These are phyloP conservation scores for Zygosaccharomyces sapae DNA, from an alignment of 1,139 yeast species.

Conservation along the genomic window DNA sequence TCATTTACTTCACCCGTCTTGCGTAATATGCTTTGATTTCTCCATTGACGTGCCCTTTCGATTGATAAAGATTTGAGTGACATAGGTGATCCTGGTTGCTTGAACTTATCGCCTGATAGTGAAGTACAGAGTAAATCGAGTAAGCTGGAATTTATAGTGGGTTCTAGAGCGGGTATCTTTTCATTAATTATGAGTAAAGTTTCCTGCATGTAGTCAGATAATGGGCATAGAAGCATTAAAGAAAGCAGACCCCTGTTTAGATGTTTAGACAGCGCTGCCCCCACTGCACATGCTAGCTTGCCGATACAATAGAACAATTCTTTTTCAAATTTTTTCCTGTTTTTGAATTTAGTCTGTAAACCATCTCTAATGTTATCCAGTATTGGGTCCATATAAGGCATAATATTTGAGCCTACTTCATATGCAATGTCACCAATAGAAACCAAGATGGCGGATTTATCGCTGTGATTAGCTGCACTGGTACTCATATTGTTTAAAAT, in stretches of 20 bases:
- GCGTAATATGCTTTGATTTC: conserved; percentile 66
- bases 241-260: conserved; percentile 78
- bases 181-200: conserved; percentile 64
- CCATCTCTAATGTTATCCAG: conserved; percentile 82
- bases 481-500: conserved; percentile 66
- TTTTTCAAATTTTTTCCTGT: conserved; percentile 71
- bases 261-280: conserved; percentile 91
- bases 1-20: conserved; percentile 43
- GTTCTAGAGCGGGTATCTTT: conserved; percentile 76
- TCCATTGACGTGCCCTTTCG: conserved; percentile 66
- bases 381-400: conserved; percentile 83
- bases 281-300: conserved; percentile 81
- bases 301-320: conserved; percentile 89
- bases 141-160: conserved; percentile 64
- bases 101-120: conserved; percentile 74
- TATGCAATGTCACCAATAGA: conserved; percentile 82
- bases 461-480: conserved; percentile 38
- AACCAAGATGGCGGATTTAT: conserved; percentile 70
- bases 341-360: conserved; percentile 63
- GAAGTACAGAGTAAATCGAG: conserved; percentile 70
- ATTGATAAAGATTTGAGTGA: conserved; percentile 54
- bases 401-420: conserved; percentile 82
- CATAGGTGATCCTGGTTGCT: conserved; percentile 85
- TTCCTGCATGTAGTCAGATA: conserved; percentile 73
- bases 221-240: conserved; percentile 74